A percentile compares a stretch with the other conserved stretches of the same genome.
phyloP scores from a whole-genome alignment of 306 rosid species.

The Vigna nakashimae region DNA sequence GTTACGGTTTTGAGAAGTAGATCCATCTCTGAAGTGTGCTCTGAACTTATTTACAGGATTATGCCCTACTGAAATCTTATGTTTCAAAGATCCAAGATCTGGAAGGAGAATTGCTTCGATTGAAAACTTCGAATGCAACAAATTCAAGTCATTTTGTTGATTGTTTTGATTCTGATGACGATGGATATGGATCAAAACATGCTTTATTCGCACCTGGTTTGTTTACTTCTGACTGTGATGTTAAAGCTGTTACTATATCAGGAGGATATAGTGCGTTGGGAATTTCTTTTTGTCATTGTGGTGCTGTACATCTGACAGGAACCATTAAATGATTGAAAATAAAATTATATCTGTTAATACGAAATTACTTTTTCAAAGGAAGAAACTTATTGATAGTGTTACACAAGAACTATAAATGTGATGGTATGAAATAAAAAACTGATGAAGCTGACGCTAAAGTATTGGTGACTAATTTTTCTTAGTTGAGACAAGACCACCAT shows the following conservation, averaged over 20 bases:
- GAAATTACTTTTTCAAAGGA: neutral
- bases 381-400: neutral
- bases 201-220: constrained; percentile 58
- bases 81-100: constrained; percentile 82
- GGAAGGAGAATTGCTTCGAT: constrained; percentile 70
- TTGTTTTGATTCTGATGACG: constrained; percentile 70
- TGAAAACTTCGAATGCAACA: constrained; percentile 54
- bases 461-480: constrained; percentile 29
- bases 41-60: constrained; percentile 61
- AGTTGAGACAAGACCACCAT: constrained; percentile 33
- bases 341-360: neutral
- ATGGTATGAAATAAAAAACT: neutral
- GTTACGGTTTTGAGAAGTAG: constrained; percentile 26
- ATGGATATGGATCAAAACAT: constrained; percentile 61
- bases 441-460: neutral
- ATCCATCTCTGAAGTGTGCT: constrained; percentile 30
- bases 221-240: constrained; percentile 63
- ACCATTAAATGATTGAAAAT: neutral
- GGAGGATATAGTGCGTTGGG: constrained; percentile 67
- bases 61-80: constrained; percentile 71
- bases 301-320: neutral
- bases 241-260: constrained; percentile 63
- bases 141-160: constrained; percentile 57
- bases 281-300: neutral
- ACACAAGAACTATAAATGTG: neutral